Evolutionary conservation across 352 stramenopile genomes (phyloP).

Genomic region (Phytopythium vexans): DNA sequence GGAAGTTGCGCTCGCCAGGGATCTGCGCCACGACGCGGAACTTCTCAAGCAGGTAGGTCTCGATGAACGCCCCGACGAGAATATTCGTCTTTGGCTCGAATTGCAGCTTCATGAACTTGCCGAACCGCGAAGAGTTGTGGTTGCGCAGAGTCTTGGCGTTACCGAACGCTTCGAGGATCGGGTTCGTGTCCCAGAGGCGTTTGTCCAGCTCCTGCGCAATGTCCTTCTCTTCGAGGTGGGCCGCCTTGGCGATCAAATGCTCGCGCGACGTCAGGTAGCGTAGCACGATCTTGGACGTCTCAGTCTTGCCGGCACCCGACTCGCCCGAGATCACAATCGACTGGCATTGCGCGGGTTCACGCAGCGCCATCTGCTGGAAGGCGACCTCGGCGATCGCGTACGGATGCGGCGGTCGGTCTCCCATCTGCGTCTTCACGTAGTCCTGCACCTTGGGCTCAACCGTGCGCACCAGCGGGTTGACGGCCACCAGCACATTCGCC

Average conservation of each 20-base stretch:
- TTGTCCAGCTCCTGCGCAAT: slow-evolving; percentile 82
- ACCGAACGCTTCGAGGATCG: slow-evolving; percentile 85
- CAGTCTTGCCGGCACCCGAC: slow-evolving; percentile 84
- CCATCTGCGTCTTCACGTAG: slow-evolving; percentile 89
- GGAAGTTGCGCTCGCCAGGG: slow-evolving; percentile 86
- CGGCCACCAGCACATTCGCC: slow-evolving; percentile 86
- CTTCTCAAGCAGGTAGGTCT: slow-evolving; percentile 89
- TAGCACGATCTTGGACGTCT: slow-evolving; percentile 89
- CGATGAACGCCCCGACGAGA: slow-evolving; percentile 76
- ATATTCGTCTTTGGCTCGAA: slow-evolving; percentile 73
- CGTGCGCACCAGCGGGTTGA: slow-evolving; percentile 80
- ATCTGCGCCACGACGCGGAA: slow-evolving; percentile 88
- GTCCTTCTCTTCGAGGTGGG: slow-evolving; percentile 40
- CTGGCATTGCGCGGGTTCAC: slow-evolving; percentile 76
- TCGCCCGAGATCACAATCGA: slow-evolving; percentile 89
- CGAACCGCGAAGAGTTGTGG: slow-evolving; percentile 86
- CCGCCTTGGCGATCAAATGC: slow-evolving; percentile 51
- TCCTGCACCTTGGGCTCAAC: slow-evolving; percentile 83
- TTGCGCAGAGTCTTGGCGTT: slow-evolving; percentile 89
- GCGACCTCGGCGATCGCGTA: slow-evolving; percentile 86
- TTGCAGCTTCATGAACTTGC: slow-evolving; percentile 90
- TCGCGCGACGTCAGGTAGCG: slow-evolving; percentile 83
- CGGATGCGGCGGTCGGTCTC: slow-evolving; percentile 75
- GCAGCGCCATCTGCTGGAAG: slow-evolving; percentile 87
- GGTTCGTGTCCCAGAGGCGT: slow-evolving; percentile 86